These are phyloP conservation scores for Amylostereum chailletii DNA, from an alignment of 1,284 basidiomycete genomes.

Conservation along the genomic window DNA sequence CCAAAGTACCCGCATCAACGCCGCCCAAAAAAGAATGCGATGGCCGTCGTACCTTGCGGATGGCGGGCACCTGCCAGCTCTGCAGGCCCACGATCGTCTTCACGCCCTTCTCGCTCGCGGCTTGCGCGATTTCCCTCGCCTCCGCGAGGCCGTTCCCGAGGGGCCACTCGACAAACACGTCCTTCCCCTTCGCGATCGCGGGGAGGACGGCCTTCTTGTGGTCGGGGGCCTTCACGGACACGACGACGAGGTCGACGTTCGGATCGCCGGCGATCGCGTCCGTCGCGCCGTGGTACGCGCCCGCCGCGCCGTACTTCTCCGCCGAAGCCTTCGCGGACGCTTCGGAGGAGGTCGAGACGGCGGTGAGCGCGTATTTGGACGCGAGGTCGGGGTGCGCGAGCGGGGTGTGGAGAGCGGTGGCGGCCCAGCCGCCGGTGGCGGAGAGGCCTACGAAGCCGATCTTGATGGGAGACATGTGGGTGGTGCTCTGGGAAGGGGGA, in stretches of 20 bases:
- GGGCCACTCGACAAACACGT: constrained; percentile 32
- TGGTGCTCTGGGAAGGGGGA: background rate
- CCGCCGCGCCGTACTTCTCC: constrained; percentile 11
- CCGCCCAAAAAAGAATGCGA: background rate
- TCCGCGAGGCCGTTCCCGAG: constrained; percentile 21
- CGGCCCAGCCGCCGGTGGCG: background rate
- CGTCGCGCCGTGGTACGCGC: constrained; percentile 20
- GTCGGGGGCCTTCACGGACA: constrained; percentile 22
- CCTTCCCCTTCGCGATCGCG: constrained; percentile 26
- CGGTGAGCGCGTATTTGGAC: background rate
- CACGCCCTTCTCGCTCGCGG: constrained; percentile 22
- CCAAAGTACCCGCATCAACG: background rate
- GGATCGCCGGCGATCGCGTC: constrained; percentile 21
- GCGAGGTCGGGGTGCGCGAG: background rate
- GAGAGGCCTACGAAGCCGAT: background rate
- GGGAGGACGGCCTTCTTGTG: constrained; percentile 21
- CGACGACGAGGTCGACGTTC: constrained; percentile 27
- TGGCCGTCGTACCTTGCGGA: constrained; percentile 18
- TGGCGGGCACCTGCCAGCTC: constrained; percentile 17
- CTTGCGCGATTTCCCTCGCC: constrained; percentile 22
- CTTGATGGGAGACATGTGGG: background rate
- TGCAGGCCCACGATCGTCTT: constrained; percentile 26
- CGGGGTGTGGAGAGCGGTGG: background rate
- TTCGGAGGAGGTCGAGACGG: background rate
- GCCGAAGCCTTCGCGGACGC: background rate